phyloP scores from a whole-genome alignment of 805 yeast species.

The Candida nitratophila region DNA sequence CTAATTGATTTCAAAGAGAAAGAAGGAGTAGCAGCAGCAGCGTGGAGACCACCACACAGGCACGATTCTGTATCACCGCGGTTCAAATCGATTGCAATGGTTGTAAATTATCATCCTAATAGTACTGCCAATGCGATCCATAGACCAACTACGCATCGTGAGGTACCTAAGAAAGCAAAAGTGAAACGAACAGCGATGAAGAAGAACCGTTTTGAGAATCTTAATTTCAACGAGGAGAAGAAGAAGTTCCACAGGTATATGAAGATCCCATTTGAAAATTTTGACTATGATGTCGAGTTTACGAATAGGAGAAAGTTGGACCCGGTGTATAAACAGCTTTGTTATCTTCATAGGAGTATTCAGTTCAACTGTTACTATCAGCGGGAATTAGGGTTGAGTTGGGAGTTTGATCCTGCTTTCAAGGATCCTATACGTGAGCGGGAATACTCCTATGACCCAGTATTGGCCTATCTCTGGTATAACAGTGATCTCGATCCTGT shows the following conservation, averaged over 20 bases:
- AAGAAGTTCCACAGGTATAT: no score
- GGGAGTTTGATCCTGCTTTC: neutral
- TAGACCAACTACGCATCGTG: no score
- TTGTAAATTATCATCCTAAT: no score
- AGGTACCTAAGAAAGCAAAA: no score
- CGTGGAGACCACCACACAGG: no score
- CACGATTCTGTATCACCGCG: neutral
- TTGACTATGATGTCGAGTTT: neutral
- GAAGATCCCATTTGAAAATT: neutral
- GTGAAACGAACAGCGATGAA: no score
- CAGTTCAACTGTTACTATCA: neutral
- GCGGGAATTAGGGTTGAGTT: neutral
- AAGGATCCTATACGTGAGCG: neutral
- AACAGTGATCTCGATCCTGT: no score
- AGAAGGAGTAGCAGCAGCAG: no score
- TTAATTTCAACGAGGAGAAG: neutral
- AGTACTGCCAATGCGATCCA: neutral
- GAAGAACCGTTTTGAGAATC: no score
- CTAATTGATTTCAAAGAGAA: neutral
- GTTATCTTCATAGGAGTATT: neutral
- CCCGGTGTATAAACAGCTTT: neutral
- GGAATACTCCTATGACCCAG: neutral
- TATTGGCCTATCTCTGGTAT: no score
- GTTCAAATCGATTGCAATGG: neutral
- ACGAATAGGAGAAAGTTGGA: neutral